A percentile compares a stretch with the other conserved stretches of the same genome.
These are phyloP conservation scores for Zangia roseola DNA, from an alignment of 768 basidiomycete species.

Conservation along the genomic window DNA sequence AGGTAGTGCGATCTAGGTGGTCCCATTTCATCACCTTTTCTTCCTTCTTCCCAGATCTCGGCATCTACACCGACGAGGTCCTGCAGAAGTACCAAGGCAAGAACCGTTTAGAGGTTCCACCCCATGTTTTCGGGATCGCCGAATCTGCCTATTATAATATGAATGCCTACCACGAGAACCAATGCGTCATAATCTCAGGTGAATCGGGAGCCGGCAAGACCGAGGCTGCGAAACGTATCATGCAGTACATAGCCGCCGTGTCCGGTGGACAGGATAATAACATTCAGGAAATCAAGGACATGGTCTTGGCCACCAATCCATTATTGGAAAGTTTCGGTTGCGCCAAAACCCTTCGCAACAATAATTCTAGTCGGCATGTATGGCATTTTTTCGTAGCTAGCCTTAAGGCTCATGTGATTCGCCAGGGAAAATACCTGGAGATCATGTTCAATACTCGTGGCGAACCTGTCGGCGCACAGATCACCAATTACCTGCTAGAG, in stretches of 20 bases:
- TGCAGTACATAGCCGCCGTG: constrained; percentile 99
- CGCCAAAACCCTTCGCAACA: constrained; percentile 97
- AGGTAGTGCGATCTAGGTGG: constrained; percentile 7
- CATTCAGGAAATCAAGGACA: constrained; percentile 98
- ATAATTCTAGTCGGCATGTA: constrained; percentile 98
- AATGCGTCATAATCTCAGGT: constrained; percentile 99
- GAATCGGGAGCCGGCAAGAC: constrained; percentile 99
- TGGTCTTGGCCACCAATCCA: constrained; percentile 98
- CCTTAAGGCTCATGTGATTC: constrained; percentile 13
- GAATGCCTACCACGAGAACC: constrained; percentile 99
- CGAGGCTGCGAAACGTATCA: constrained; percentile 97
- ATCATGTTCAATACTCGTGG: constrained; percentile 97
- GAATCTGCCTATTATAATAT: constrained; percentile 98
- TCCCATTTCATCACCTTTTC: constrained; percentile 4
- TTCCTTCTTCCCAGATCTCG: constrained; percentile 63
- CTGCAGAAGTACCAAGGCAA: constrained; percentile 88
- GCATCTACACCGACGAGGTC: constrained; percentile 93
- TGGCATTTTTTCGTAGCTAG: constrained; percentile 32
- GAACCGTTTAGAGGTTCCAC: constrained; percentile 96
- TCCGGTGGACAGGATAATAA: constrained; percentile 85
- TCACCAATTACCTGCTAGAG: constrained; percentile 97
- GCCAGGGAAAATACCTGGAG: constrained; percentile 95
- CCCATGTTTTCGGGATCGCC: constrained; percentile 97
- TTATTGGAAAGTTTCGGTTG: constrained; percentile 97
- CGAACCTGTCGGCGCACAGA: constrained; percentile 95